Evolutionary conservation across 1,139 yeast species (phyloP).

Genomic region (Taphrina pruni): DNA sequence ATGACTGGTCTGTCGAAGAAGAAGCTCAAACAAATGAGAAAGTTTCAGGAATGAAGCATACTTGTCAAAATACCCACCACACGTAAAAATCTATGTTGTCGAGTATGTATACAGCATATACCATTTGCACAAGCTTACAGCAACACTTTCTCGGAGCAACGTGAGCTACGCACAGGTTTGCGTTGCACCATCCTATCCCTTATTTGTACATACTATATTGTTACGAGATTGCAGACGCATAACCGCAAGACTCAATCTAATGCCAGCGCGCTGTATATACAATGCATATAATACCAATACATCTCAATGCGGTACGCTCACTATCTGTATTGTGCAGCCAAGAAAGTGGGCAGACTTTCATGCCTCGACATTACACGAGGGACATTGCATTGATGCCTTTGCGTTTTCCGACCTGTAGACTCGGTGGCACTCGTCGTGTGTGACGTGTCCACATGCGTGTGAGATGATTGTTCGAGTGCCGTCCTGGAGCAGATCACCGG

Average conservation of each 20-base stretch:
- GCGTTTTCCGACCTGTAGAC: background rate
- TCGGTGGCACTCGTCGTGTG: conserved; percentile 6
- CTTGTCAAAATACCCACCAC: too few species aligned
- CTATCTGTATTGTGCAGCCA: background rate
- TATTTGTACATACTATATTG: background rate
- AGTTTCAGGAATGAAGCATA: background rate
- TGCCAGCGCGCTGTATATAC: background rate
- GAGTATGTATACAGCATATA: too few species aligned
- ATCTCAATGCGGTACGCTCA: background rate
- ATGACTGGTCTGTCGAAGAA: background rate
- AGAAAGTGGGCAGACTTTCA: background rate
- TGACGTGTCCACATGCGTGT: conserved; percentile 19
- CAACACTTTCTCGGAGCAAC: too few species aligned
- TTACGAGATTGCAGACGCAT: background rate
- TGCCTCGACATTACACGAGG: background rate
- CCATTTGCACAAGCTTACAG: too few species aligned
- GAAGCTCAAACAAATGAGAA: conserved; percentile 15
- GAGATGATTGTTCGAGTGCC: background rate
- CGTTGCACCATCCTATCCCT: background rate
- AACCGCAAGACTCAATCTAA: background rate
- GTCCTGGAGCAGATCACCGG: background rate
- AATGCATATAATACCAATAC: background rate
- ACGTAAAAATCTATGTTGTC: too few species aligned
- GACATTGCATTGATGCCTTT: background rate
- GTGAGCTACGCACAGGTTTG: too few species aligned